These are phyloP conservation scores for Globisporangium rhizosaccharum DNA, from an alignment of 352 stramenopile species.

Conservation along the genomic window DNA sequence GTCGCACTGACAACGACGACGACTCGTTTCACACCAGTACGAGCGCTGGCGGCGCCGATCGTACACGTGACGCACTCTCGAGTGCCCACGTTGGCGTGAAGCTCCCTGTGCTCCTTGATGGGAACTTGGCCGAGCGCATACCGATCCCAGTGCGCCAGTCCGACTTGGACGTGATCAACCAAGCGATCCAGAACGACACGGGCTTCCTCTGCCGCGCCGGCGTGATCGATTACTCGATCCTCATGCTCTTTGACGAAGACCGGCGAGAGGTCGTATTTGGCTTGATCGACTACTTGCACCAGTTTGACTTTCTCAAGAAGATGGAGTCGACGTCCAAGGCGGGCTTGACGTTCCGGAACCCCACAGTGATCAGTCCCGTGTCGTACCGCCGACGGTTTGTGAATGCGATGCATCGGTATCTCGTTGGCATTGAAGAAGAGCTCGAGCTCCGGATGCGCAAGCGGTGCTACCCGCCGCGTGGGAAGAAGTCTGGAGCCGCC, in stretches of 20 bases:
- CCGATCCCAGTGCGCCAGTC: slow-evolving; percentile 66
- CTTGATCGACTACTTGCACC: slow-evolving; percentile 84
- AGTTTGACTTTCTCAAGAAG: slow-evolving; percentile 88
- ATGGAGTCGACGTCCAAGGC: slow-evolving; percentile 88
- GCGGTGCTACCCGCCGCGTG: slow-evolving; percentile 22
- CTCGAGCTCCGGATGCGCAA: slow-evolving; percentile 67
- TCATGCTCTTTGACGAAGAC: slow-evolving; percentile 81
- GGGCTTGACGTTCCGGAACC: slow-evolving; percentile 75
- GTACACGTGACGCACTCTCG: slow-evolving; percentile 13
- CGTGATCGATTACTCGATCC: slow-evolving; percentile 85
- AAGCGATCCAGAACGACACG: slow-evolving; percentile 75
- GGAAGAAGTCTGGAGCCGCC: neutral
- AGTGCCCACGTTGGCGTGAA: slow-evolving; percentile 37
- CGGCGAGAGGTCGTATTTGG: slow-evolving; percentile 67
- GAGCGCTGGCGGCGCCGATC: slow-evolving; percentile 6
- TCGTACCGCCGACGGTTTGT: slow-evolving; percentile 79
- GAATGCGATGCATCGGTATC: slow-evolving; percentile 78
- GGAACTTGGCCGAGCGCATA: slow-evolving; percentile 75
- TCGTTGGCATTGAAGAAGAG: slow-evolving; percentile 75
- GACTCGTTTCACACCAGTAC: slow-evolving; percentile 19
- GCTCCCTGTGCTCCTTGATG: slow-evolving; percentile 72
- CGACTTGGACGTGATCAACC: slow-evolving; percentile 55
- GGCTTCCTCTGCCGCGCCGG: slow-evolving; percentile 63
- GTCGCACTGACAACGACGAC: slow-evolving; percentile 5
- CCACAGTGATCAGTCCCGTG: slow-evolving; percentile 78